Percentiles rank a stretch among this genome's conserved stretches.
These are phyloP conservation scores for Fagus sylvatica DNA, from an alignment of 306 rosid species.

Conservation along the genomic window DNA sequence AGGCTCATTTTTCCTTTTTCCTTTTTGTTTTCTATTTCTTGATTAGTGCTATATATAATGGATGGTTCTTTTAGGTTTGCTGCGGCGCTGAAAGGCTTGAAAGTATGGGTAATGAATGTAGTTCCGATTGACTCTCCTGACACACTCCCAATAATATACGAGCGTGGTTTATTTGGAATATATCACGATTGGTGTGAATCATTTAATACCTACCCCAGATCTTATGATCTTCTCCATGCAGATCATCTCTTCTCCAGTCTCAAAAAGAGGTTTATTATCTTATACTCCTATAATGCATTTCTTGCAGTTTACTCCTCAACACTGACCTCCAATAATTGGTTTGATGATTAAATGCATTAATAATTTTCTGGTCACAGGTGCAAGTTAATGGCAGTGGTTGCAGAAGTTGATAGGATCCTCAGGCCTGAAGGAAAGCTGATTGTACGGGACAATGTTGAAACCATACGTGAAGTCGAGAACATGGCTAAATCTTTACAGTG, in stretches of 20 bases:
- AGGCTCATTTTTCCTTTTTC: background rate
- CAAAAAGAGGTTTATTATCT: constrained; percentile 49
- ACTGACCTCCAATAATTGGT: constrained; percentile 8
- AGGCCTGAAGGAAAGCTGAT: constrained; percentile 82
- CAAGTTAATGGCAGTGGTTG: constrained; percentile 59
- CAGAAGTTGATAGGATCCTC: constrained; percentile 80
- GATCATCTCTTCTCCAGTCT: constrained; percentile 63
- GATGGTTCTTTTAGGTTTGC: constrained; percentile 56
- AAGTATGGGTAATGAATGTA: constrained; percentile 85
- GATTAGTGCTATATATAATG: background rate
- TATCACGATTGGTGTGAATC: constrained; percentile 94
- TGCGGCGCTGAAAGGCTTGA: constrained; percentile 61
- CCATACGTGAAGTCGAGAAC: constrained; percentile 56
- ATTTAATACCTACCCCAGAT: constrained; percentile 74
- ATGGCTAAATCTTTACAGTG: constrained; percentile 62
- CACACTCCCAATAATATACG: constrained; percentile 71
- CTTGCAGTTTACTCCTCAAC: background rate
- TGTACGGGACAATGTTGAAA: constrained; percentile 59
- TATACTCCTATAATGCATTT: background rate
- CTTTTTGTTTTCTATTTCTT: background rate
- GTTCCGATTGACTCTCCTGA: constrained; percentile 67
- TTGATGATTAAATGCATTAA: constrained; percentile 10
- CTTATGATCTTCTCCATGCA: constrained; percentile 82
- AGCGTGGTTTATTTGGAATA: constrained; percentile 78
- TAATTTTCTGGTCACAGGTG: constrained; percentile 52